Evolutionary conservation across 306 rosid species (phyloP), one percentile per base, ranked within the genome.

Genomic region (Luffa acutangula): DNA sequence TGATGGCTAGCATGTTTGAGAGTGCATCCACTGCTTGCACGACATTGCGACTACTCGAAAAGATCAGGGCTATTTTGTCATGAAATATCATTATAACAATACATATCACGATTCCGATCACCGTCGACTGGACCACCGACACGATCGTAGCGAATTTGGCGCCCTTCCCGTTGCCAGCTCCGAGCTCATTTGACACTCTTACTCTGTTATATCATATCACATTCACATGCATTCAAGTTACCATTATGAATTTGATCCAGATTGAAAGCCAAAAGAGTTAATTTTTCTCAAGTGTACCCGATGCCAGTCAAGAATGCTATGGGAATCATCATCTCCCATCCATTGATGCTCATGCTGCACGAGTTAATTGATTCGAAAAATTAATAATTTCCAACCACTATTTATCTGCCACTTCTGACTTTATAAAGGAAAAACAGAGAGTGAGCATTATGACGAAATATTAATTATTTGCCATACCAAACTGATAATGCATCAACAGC

Each of bases 241-340:
- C 31, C 31, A 25, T 25, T 25, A 25, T 43, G 14, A 11, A 2
- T 48, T 48, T 48, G 14, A 48, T 48, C 14, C 9, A 48, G 9
- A 48, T 1, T 48, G 52, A 48, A 48, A 48, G 39, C 0, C 39
- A 37, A 37, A 37, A 37, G 39, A 37, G 39, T 37, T 37, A 2
- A 4, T 37, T 37, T 37, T 37, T 37, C 39, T 37, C 51, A 49
- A 51, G 2, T 11, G 13, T 88, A 93, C 97, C 96, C 97, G 2
- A 88, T 49, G 46, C 91, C 98, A 0, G 97, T 97, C 20, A 93
- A 85, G 82, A 93, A 91, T n/a, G 90, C 94, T 21, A 91, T 43
- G 15, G 91, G 95, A 64, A 93, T 86, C 98, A 91, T 93, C 90
- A 93, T 79, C 83, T 91, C 98, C 97, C 94, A 91, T 3, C 93